Conservation (phyloP, 2,329 filamentous ascomycete species). For the Sordariomycetes sp. region DNA sequence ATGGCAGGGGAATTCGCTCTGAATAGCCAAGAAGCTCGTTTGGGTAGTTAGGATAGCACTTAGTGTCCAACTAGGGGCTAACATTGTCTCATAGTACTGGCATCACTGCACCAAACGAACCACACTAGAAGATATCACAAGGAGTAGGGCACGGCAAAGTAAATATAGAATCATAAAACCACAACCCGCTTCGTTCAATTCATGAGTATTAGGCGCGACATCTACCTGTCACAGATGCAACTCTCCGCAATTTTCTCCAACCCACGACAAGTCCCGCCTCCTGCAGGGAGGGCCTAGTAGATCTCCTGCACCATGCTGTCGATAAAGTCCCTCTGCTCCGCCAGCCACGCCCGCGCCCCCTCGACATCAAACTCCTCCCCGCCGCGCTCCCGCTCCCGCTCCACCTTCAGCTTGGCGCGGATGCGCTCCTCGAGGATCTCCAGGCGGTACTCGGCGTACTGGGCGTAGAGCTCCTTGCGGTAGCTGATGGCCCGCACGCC, state of each 20-base stretch:
- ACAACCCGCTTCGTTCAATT: neutral
- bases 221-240: neutral
- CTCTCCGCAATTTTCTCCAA: neutral
- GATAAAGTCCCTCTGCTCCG: constrained; percentile 14
- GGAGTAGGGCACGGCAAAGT: too few species aligned
- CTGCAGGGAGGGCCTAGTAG: neutral
- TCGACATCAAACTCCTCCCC: constrained; percentile 10
- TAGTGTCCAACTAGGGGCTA: too few species aligned
- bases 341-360: constrained; percentile 9
- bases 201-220: neutral
- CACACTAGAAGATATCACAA: too few species aligned
- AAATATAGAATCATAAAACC: neutral
- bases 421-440: constrained; percentile 49
- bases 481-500: constrained; percentile 49
- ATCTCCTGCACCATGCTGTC: constrained; percentile 11
- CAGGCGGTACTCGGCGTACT: constrained; percentile 52
- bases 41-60: too few species aligned
- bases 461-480: constrained; percentile 44
- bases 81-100: too few species aligned
- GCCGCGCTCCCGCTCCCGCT: constrained; percentile 6
- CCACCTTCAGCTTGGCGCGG: constrained; percentile 8
- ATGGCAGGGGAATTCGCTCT: too few species aligned
- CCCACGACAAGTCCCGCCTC: neutral
- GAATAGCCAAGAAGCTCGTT: too few species aligned
- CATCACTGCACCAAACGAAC: too few species aligned